Base-by-base conservation (phyloP, 352 stramenopile species). In the Globisporangium yorkense region DNA sequence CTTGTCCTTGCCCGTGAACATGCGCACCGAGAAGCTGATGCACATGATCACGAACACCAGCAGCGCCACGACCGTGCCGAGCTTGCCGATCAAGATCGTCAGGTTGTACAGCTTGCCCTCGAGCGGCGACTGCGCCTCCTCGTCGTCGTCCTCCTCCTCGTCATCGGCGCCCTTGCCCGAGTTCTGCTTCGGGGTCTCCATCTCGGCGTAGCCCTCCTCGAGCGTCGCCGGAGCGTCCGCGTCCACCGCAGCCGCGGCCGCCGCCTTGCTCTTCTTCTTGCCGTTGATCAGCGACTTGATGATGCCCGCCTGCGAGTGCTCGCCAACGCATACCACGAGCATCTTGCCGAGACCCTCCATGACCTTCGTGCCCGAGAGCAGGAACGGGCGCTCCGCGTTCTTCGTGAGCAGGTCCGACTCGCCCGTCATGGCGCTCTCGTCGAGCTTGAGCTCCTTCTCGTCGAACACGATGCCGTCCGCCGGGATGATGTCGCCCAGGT, bases 331-430 rank as follows among this genome's bases (percentile, higher is more conserved):
- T 8, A 97, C 75, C 10, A 97, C 92, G 40, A 99, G 70, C 81
- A 98, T 97, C 62, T 87, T 85, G 33, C 80, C 89, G 6, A 93
- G 78, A 6, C 96, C 96, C 51, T 96, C 87, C 70, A 96, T 97
- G 27, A 97, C 87, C 41, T 96, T 97, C 21, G 92, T 98, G 24
- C 95, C 96, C 1, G 89, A 98, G 20, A 98, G 77, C 15, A 98
- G 65, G 67, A 98, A 98, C 18, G 91, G 89, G 65, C 96, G 92
- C n/a, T 88, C 74, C 0, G 63, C 61, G 51, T 76, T 80, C 66
- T 97, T 98, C 21, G 63, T 56, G 44, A 98, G 65, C 27, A 97
- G 67, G 21, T 97, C 85, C 0, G 91, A 91, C 72, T 98, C 93
- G 47, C 93, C 93, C 5, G 93, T 98, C 65, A 98, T 84, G 6